Evolutionary conservation across 1,284 basidiomycete genomes (phyloP).

Genomic region (Cryptococcus floricola): DNA sequence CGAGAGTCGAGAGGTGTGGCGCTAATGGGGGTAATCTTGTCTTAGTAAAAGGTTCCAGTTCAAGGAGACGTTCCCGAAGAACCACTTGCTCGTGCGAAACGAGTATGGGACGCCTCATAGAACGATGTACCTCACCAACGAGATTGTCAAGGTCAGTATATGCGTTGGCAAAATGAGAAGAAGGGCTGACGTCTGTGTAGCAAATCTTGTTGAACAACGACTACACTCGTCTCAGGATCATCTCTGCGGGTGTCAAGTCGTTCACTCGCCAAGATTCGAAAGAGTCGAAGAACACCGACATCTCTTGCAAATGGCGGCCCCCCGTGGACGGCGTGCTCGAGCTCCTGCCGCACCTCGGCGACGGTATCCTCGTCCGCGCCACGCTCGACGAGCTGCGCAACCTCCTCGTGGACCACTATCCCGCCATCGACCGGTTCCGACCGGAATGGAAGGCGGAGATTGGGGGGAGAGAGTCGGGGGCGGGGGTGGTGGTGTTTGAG

Average conservation of each 20-base stretch:
- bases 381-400: slow-evolving; percentile 61
- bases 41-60: slow-evolving; percentile 70
- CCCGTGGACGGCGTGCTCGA: slow-evolving; percentile 80
- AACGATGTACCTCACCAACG: slow-evolving; percentile 85
- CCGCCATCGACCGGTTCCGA: slow-evolving; percentile 66
- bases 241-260: slow-evolving; percentile 83
- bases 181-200: slow-evolving; percentile 23
- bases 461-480: slow-evolving; percentile 53
- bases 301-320: slow-evolving; percentile 59
- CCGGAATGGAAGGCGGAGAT: slow-evolving; percentile 23
- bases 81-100: slow-evolving; percentile 82
- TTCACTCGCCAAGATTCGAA: slow-evolving; percentile 57
- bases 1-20: not conserved
- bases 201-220: slow-evolving; percentile 76
- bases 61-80: slow-evolving; percentile 57
- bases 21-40: not conserved
- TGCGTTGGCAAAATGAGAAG: too few species aligned
- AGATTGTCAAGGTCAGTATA: slow-evolving; percentile 67
- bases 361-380: slow-evolving; percentile 60
- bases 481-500: slow-evolving; percentile 66
- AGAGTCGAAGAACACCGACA: slow-evolving; percentile 44
- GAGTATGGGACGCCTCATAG: slow-evolving; percentile 70
- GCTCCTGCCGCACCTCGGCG: slow-evolving; percentile 72
- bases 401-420: slow-evolving; percentile 73
- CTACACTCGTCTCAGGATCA: slow-evolving; percentile 77